A percentile compares a stretch with the other conserved stretches of the same genome.
Conservation (phyloP, 495 filamentous ascomycete genomes). For the Thermothielavioides terrestris region DNA sequence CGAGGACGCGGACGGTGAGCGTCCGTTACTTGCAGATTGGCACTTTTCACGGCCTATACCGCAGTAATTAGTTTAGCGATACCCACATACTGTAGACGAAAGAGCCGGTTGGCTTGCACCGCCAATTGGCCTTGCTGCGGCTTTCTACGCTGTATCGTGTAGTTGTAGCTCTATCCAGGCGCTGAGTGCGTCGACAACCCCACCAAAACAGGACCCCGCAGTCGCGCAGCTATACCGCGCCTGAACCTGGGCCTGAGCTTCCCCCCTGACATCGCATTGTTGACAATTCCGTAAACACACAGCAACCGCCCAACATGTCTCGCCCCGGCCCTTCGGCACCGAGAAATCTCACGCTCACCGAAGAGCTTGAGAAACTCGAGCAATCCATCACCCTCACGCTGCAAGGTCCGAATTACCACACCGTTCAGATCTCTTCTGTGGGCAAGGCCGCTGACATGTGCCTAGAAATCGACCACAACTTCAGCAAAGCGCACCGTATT, state of each 20-base stretch:
- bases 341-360: conserved; percentile 71
- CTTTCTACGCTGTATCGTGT: no score
- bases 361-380: conserved; percentile 93
- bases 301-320: conserved; percentile 29
- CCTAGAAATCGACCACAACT: conserved; percentile 94
- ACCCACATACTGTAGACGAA: conserved; percentile 1
- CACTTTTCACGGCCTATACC: no score
- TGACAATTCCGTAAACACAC: conserved; percentile 10
- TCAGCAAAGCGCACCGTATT: conserved; percentile 92
- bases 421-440: background rate
- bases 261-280: conserved; percentile 6
- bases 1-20: conserved; percentile 27
- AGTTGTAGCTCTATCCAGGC: no score
- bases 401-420: conserved; percentile 59
- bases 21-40: no score
- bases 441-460: conserved; percentile 1
- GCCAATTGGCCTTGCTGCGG: no score
- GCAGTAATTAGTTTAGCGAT: conserved; percentile 7
- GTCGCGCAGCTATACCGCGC: conserved; percentile 7
- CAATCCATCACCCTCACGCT: conserved; percentile 94
- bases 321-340: conserved; percentile 40
- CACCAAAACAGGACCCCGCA: conserved; percentile 15
- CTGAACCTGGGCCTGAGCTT: background rate
- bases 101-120: background rate
- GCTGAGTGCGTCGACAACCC: background rate